phyloP scores from a whole-genome alignment of 495 filamentous ascomycete species.

The Tuber magnatum region DNA sequence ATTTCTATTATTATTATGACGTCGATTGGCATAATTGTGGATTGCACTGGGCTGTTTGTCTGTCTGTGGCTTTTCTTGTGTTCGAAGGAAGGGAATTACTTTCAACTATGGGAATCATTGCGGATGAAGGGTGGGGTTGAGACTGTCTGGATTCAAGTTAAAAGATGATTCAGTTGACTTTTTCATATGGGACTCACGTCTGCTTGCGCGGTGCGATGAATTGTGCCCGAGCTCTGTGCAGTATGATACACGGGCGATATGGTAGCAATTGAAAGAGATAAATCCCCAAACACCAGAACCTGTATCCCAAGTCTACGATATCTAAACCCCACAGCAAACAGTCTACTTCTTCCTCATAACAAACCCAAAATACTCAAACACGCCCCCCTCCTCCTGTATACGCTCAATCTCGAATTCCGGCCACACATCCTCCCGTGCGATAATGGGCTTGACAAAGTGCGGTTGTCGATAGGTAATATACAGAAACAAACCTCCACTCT shows the following conservation, averaged over 20 bases:
- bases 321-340: conserved; percentile 6
- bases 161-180: not conserved
- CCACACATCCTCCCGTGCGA: conserved; percentile 47
- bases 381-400: conserved; percentile 42
- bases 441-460: conserved; percentile 53
- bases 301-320: not conserved
- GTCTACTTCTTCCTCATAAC: conserved; percentile 44
- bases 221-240: not conserved
- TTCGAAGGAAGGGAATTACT: not conserved
- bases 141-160: not conserved
- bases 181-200: not conserved
- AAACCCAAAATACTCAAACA: conserved; percentile 51
- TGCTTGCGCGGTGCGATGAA: not conserved
- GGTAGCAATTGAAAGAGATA: not conserved
- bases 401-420: conserved; percentile 43
- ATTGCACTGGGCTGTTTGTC: not conserved
- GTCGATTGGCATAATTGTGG: conserved; percentile 19
- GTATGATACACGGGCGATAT: no score
- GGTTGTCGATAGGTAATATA: conserved; percentile 56
- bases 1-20: not conserved
- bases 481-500: conserved; percentile 49
- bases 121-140: not conserved
- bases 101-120: not conserved
- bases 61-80: not conserved
- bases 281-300: not conserved